These are phyloP conservation scores for Salix viminalis DNA, from an alignment of 345 rosid genomes.

Conservation along the genomic window DNA sequence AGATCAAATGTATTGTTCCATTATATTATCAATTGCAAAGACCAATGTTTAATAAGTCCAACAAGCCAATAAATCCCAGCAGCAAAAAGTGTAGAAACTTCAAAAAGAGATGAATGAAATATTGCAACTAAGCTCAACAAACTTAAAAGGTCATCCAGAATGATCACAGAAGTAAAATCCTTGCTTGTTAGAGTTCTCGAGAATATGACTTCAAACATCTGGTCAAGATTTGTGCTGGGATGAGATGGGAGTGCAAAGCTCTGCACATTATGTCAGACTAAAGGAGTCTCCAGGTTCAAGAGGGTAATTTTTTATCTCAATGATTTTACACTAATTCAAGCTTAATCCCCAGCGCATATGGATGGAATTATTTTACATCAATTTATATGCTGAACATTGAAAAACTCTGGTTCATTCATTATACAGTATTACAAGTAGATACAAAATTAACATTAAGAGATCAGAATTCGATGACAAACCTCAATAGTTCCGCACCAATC, in stretches of 20 bases:
- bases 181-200: slow-evolving; percentile 17
- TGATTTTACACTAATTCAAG: slow-evolving; percentile 2
- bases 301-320: slow-evolving; percentile 4
- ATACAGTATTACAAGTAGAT: neutral
- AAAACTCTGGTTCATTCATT: neutral
- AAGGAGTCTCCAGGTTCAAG: slow-evolving; percentile 17
- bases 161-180: slow-evolving; percentile 15
- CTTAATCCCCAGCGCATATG: slow-evolving; percentile 10
- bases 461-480: slow-evolving; percentile 43
- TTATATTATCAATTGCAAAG: too few species aligned
- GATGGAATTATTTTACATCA: neutral
- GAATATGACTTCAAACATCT: slow-evolving; percentile 21
- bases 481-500: slow-evolving; percentile 71
- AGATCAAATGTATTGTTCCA: too few species aligned
- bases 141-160: slow-evolving; percentile 12
- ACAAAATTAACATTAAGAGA: neutral
- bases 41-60: too few species aligned
- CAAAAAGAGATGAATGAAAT: neutral
- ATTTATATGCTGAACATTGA: neutral
- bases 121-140: slow-evolving; percentile 7
- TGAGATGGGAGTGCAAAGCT: slow-evolving; percentile 14
- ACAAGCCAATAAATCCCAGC: neutral
- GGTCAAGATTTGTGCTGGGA: slow-evolving; percentile 23
- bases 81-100: neutral
- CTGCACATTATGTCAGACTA: slow-evolving; percentile 25